phyloP scores from a whole-genome alignment of 805 yeast species.

The Wickerhamomyces silvicola region DNA sequence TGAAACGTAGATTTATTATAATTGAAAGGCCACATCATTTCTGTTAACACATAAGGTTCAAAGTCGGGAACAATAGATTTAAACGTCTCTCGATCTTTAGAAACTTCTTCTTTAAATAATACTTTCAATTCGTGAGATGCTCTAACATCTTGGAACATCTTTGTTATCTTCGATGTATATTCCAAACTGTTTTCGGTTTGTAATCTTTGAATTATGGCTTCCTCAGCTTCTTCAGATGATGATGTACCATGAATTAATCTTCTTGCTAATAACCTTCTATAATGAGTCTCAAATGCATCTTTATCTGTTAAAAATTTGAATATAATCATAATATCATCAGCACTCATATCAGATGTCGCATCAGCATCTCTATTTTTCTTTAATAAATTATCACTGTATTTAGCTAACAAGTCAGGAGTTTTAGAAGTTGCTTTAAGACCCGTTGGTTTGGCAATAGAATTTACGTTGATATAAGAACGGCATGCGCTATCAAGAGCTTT shows the following conservation, averaged over 20 bases:
- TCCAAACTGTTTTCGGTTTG: slow-evolving; percentile 88
- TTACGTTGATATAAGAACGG: slow-evolving; percentile 72
- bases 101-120: slow-evolving; percentile 44
- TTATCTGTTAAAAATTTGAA: slow-evolving; percentile 88
- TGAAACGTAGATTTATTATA: slow-evolving; percentile 34
- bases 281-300: slow-evolving; percentile 91
- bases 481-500: slow-evolving; percentile 90
- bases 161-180: slow-evolving; percentile 87
- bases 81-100: slow-evolving; percentile 25
- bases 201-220: slow-evolving; percentile 72
- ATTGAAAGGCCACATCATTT: slow-evolving; percentile 79
- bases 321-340: slow-evolving; percentile 79
- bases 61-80: slow-evolving; percentile 42
- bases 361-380: slow-evolving; percentile 68
- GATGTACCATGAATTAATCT: slow-evolving; percentile 85
- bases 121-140: slow-evolving; percentile 70
- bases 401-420: slow-evolving; percentile 89
- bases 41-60: slow-evolving; percentile 75
- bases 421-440: slow-evolving; percentile 41
- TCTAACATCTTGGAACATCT: slow-evolving; percentile 93
- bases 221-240: slow-evolving; percentile 76
- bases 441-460: slow-evolving; percentile 63
- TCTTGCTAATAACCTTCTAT: slow-evolving; percentile 82
- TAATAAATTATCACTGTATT: slow-evolving; percentile 78
- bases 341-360: slow-evolving; percentile 61